Evolutionary conservation across 2,329 filamentous ascomycete genomes (phyloP).

Genomic region (Reticulascus tulasneorum): DNA sequence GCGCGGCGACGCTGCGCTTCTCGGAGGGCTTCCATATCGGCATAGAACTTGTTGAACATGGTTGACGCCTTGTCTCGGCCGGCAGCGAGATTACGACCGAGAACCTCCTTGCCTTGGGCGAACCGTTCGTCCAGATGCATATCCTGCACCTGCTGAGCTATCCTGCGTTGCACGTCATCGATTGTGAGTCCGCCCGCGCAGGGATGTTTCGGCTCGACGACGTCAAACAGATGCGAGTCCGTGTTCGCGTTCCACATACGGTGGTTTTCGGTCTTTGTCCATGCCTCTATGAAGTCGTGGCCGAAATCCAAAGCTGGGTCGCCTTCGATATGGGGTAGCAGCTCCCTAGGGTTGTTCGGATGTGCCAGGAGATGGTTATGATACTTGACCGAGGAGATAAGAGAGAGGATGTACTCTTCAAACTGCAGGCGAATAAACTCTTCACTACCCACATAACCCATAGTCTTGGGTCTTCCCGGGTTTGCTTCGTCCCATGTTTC

Average conservation of each 20-base stretch:
- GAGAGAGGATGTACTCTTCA: slow-evolving; percentile 88
- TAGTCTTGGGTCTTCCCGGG: slow-evolving; percentile 83
- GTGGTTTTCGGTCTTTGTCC: slow-evolving; percentile 87
- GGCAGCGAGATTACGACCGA: slow-evolving; percentile 85
- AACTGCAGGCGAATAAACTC: slow-evolving; percentile 97
- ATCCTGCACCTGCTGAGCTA: slow-evolving; percentile 89
- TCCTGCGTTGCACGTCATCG: slow-evolving; percentile 86
- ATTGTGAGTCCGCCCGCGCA: slow-evolving; percentile 90
- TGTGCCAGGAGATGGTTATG: slow-evolving; percentile 62
- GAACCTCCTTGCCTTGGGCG: slow-evolving; percentile 74
- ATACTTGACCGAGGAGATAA: slow-evolving; percentile 87
- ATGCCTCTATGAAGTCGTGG: slow-evolving; percentile 78
- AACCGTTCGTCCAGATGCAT: slow-evolving; percentile 90
- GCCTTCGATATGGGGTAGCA: slow-evolving; percentile 67
- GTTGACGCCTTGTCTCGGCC: slow-evolving; percentile 84
- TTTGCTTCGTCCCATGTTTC: slow-evolving; percentile 96
- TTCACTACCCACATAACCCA: slow-evolving; percentile 92
- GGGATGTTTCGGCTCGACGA: slow-evolving; percentile 88
- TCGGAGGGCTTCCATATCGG: slow-evolving; percentile 71
- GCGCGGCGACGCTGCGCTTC: slow-evolving; percentile 40
- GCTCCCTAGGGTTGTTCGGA: slow-evolving; percentile 53
- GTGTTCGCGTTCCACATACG: slow-evolving; percentile 78
- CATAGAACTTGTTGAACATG: slow-evolving; percentile 83
- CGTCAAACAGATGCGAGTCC: slow-evolving; percentile 87
- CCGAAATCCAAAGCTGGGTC: slow-evolving; percentile 85